Percentiles rank a stretch among this genome's conserved stretches.
Evolutionary conservation across 2,329 filamentous ascomycete genomes (phyloP).

Genomic region (Ophiostoma montium): DNA sequence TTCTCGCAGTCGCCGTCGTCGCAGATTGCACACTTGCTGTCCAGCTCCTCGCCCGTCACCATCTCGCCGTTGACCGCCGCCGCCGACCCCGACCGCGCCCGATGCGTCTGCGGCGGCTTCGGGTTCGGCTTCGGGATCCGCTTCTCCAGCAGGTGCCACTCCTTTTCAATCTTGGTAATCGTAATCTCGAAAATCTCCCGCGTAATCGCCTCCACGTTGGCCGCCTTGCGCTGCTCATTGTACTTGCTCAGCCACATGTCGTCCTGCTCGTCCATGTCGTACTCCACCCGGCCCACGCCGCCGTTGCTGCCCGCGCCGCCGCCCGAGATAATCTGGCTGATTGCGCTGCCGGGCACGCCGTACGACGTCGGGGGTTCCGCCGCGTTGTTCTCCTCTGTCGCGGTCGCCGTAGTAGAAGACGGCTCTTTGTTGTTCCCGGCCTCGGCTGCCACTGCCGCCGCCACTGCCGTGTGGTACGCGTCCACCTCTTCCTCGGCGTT

Average conservation of each 20-base stretch:
- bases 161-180: constrained; percentile 97
- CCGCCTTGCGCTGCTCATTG: constrained; percentile 61
- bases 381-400: background rate
- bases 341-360: constrained; percentile 33
- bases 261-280: constrained; percentile 99
- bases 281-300: constrained; percentile 73
- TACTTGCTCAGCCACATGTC: constrained; percentile 86
- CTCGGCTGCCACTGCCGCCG: constrained; percentile 26
- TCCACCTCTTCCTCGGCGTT: constrained; percentile 47
- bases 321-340: background rate
- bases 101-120: constrained; percentile 87
- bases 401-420: background rate
- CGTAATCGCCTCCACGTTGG: constrained; percentile 69
- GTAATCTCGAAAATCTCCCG: constrained; percentile 94
- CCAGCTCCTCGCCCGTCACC: constrained; percentile 74
- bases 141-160: constrained; percentile 94
- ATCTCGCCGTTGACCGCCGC: constrained; percentile 92
- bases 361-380: background rate
- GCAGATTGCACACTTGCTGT: constrained; percentile 94
- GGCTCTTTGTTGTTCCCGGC: background rate
- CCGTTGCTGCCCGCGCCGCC: constrained; percentile 16
- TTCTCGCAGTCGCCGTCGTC: constrained; percentile 99
- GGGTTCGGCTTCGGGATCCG: constrained; percentile 94
- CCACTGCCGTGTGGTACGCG: constrained; percentile 24
- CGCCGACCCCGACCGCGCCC: constrained; percentile 83